phyloP scores from a whole-genome alignment of 108 stramenopile genomes.

The Cyclotella cryptica region DNA sequence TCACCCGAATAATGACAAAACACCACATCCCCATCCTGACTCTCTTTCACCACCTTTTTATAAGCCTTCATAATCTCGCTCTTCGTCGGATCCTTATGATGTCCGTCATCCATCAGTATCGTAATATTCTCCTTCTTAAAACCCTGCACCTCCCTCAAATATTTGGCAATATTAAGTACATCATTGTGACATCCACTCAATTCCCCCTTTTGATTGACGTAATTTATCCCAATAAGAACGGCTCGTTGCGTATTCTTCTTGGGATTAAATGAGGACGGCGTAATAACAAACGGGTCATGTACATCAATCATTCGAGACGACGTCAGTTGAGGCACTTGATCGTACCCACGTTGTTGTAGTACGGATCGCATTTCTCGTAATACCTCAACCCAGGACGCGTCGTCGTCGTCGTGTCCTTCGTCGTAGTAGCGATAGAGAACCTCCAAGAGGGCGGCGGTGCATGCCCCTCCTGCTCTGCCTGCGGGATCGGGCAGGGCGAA shows the following conservation, averaged over 20 bases:
- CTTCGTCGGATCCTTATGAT: conserved; percentile 68
- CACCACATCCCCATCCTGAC: conserved; percentile 76
- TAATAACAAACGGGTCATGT: conserved; percentile 48
- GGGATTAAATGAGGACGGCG: conserved; percentile 46
- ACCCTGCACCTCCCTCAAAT: conserved; percentile 79
- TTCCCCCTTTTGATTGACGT: conserved; percentile 80
- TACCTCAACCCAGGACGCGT: conserved; percentile 77
- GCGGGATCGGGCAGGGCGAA: conserved; percentile 85
- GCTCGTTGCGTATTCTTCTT: conserved; percentile 63
- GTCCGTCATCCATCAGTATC: conserved; percentile 93
- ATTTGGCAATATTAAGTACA: conserved; percentile 73
- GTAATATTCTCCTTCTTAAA: conserved; percentile 82
- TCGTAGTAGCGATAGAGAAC: conserved; percentile 68
- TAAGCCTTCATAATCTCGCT: conserved; percentile 82
- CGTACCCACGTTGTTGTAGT: conserved; percentile 64
- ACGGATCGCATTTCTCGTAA: conserved; percentile 73
- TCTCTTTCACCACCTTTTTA: conserved; percentile 74
- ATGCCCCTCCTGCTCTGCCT: conserved; percentile 83
- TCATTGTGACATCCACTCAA: conserved; percentile 90
- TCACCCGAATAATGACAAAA: conserved; percentile 81
- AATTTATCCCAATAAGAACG: conserved; percentile 92
- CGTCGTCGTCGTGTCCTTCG: conserved; percentile 40
- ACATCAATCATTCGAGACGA: conserved; percentile 82
- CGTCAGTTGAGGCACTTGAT: conserved; percentile 82
- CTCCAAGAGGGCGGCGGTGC: conserved; percentile 84